phyloP scores from a whole-genome alignment of 176 grass and related monocot species.

The Areca catechu region DNA sequence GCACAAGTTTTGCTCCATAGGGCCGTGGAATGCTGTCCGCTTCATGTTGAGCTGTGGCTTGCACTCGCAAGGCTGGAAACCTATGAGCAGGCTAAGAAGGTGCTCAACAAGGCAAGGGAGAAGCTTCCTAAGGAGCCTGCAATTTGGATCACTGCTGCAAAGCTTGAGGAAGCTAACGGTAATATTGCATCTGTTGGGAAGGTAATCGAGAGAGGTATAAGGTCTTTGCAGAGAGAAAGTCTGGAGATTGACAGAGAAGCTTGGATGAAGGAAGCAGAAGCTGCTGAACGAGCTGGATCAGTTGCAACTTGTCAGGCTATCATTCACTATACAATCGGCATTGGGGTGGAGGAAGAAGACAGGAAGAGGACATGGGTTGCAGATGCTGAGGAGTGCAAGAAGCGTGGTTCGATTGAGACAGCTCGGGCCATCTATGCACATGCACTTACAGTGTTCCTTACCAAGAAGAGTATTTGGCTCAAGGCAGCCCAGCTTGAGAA shows the following conservation, averaged over 20 bases:
- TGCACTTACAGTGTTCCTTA: slow-evolving; percentile 67
- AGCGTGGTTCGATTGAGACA: slow-evolving; percentile 87
- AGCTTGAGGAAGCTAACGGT: slow-evolving; percentile 85
- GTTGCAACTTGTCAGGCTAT: slow-evolving; percentile 84
- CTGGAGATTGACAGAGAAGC: slow-evolving; percentile 77
- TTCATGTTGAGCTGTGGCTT: slow-evolving; percentile 90
- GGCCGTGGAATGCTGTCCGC: slow-evolving; percentile 78
- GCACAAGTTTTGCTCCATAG: slow-evolving; percentile 79
- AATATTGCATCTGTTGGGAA: slow-evolving; percentile 62
- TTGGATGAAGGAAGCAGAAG: slow-evolving; percentile 93
- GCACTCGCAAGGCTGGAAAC: slow-evolving; percentile 89
- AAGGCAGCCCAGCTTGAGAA: slow-evolving; percentile 95
- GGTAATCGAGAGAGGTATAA: slow-evolving; percentile 85
- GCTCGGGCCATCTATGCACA: slow-evolving; percentile 87
- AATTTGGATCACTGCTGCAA: slow-evolving; percentile 97
- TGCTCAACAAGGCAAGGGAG: slow-evolving; percentile 81
- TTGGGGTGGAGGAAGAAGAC: slow-evolving; percentile 87
- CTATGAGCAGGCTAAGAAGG: slow-evolving; percentile 88
- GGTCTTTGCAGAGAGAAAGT: slow-evolving; percentile 67
- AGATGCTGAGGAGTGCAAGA: slow-evolving; percentile 95
- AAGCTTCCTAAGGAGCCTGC: slow-evolving; percentile 74
- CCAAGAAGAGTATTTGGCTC: slow-evolving; percentile 86
- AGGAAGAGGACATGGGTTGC: slow-evolving; percentile 90
- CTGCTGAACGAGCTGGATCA: slow-evolving; percentile 70
- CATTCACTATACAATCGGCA: slow-evolving; percentile 75